phyloP scores from a whole-genome alignment of 257 asterid genomes.

The Ilex asprella region DNA sequence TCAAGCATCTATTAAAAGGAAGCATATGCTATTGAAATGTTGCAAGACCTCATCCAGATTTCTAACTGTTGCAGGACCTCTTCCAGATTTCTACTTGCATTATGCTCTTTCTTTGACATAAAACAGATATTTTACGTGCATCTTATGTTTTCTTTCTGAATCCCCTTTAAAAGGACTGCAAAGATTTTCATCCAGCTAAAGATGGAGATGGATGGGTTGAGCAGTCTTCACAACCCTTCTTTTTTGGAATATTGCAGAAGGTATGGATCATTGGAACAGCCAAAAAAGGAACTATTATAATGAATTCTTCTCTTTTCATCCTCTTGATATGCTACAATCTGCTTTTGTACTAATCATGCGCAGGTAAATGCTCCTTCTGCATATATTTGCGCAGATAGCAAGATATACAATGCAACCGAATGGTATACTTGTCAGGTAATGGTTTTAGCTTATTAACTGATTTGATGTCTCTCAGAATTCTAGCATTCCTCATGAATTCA shows the following conservation, averaged over 20 bases:
- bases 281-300: not conserved
- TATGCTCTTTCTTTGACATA: not conserved
- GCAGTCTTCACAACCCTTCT: constrained; percentile 73
- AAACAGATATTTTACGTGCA: not conserved
- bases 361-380: constrained; percentile 84
- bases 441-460: constrained; percentile 3
- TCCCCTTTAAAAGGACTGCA: constrained; percentile 60
- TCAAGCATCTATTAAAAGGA: no score
- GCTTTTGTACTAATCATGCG: constrained; percentile 11
- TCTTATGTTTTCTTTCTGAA: constrained; percentile 8
- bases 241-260: constrained; percentile 84
- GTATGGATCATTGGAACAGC: constrained; percentile 23
- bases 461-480: not conserved
- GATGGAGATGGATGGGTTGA: constrained; percentile 99
- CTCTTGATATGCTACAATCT: constrained; percentile 9
- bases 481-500: not conserved
- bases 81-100: not conserved
- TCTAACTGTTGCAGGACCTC: not conserved
- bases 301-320: constrained; percentile 7
- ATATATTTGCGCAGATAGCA: constrained; percentile 84
- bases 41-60: no score
- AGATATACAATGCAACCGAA: constrained; percentile 74
- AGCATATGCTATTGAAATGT: no score
- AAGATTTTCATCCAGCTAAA: constrained; percentile 87
- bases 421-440: constrained; percentile 97